Evolutionary conservation across 768 basidiomycete species (phyloP).

Genomic region (Macrolepiota dolichaula): DNA sequence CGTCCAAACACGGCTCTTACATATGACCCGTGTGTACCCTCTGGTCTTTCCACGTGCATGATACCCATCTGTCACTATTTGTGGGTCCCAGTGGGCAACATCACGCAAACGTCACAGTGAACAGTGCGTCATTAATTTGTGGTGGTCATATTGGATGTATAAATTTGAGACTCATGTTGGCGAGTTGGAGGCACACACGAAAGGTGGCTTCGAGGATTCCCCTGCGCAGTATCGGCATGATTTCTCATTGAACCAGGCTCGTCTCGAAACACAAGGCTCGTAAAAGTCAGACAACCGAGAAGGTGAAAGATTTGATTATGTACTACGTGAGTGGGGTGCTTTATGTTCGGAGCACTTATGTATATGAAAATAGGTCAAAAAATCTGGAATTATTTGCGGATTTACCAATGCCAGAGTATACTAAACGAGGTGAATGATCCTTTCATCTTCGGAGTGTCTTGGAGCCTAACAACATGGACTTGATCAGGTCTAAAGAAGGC

Average conservation of each 20-base stretch:
- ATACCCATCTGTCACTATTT: no score
- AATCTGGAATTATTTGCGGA: conserved; percentile 62
- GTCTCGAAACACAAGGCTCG: no score
- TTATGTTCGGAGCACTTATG: background rate
- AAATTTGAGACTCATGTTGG: conserved; percentile 2
- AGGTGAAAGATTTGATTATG: conserved; percentile 44
- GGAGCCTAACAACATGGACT: background rate
- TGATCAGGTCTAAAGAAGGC: conserved; percentile 77
- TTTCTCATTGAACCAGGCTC: no score
- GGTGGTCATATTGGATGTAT: no score
- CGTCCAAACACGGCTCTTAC: no score
- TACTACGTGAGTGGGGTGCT: conserved; percentile 39
- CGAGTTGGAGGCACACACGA: background rate
- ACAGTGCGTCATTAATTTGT: no score
- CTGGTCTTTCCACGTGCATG: no score
- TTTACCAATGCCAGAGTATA: conserved; percentile 77
- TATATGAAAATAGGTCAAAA: conserved; percentile 21
- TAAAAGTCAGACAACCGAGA: conserved; percentile 47
- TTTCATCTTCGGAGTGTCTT: background rate
- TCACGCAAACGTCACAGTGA: no score
- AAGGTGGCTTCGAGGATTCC: background rate
- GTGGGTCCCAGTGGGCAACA: no score
- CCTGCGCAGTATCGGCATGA: background rate
- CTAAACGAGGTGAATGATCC: conserved; percentile 59
- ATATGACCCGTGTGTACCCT: no score